A percentile compares a stretch with the other conserved stretches of the same genome.
Conservation (phyloP, 306 rosid genomes). For the peach (Prunus persica) region DNA sequence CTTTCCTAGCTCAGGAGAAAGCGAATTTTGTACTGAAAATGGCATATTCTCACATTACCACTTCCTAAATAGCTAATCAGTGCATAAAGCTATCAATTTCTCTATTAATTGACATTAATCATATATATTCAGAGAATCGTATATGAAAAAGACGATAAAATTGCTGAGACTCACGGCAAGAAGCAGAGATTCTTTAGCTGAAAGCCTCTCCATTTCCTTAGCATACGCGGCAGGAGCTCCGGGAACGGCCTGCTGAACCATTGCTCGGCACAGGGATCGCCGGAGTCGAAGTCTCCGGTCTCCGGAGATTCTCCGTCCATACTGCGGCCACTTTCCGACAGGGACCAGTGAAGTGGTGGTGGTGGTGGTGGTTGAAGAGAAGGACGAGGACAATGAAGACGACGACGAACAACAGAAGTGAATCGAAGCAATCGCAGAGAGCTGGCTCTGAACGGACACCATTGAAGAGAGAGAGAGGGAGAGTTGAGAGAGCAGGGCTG, state of each 20-base stretch:
- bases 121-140: neutral
- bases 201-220: conserved; percentile 98
- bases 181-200: conserved; percentile 97
- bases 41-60: neutral
- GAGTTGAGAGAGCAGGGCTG: neutral
- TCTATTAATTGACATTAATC: neutral
- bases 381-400: conserved; percentile 12
- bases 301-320: conserved; percentile 14
- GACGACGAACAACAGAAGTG: conserved; percentile 22
- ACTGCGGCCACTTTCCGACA: conserved; percentile 8
- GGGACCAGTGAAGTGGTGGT: conserved; percentile 18
- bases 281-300: conserved; percentile 11
- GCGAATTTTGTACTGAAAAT: neutral
- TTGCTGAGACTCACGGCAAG: conserved; percentile 67
- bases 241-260: conserved; percentile 79
- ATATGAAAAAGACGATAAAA: neutral
- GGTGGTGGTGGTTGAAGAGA: neutral
- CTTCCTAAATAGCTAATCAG: neutral
- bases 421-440: conserved; percentile 37
- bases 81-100: neutral
- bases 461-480: conserved; percentile 30
- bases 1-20: neutral
- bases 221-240: conserved; percentile 92
- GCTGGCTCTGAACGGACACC: conserved; percentile 36
- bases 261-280: conserved; percentile 45